phyloP scores from a whole-genome alignment of 306 rosid genomes.

The Hippophae tibetana region DNA sequence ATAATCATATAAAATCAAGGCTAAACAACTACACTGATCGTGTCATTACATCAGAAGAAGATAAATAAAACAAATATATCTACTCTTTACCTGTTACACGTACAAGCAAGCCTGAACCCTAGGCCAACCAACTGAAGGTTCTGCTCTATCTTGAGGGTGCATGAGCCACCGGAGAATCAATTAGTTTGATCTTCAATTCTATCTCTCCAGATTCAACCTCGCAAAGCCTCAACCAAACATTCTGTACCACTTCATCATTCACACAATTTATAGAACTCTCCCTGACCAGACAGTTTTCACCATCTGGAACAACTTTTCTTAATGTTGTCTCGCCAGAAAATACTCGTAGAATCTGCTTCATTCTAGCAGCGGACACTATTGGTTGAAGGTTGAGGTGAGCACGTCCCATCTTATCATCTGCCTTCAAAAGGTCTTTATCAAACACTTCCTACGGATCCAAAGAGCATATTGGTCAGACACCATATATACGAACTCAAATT shows the following conservation, averaged over 20 bases:
- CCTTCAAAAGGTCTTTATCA: constrained; percentile 82
- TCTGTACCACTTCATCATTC: constrained; percentile 70
- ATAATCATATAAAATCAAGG: no score
- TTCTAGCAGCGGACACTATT: constrained; percentile 66
- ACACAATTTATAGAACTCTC: constrained; percentile 72
- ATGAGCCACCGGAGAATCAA: constrained; percentile 24
- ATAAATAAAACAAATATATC: no score
- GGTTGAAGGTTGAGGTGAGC: constrained; percentile 87
- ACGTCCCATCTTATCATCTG: constrained; percentile 95
- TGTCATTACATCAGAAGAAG: no score
- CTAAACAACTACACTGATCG: no score
- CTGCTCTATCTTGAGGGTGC: constrained; percentile 14
- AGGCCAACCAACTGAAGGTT: no score
- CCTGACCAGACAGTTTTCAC: constrained; percentile 67
- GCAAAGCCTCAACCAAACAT: constrained; percentile 83
- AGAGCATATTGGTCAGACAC: constrained; percentile 6
- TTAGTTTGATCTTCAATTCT: constrained; percentile 62
- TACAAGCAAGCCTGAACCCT: no score
- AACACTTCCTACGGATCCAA: constrained; percentile 62
- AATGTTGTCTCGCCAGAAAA: constrained; percentile 59
- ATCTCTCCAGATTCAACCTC: constrained; percentile 86
- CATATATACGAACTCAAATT: not conserved
- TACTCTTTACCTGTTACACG: no score
- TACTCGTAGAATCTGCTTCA: constrained; percentile 52
- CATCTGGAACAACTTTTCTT: constrained; percentile 70